Evolutionary conservation across 2,329 filamentous ascomycete species (phyloP).

Genomic region (Ascochyta fabae): DNA sequence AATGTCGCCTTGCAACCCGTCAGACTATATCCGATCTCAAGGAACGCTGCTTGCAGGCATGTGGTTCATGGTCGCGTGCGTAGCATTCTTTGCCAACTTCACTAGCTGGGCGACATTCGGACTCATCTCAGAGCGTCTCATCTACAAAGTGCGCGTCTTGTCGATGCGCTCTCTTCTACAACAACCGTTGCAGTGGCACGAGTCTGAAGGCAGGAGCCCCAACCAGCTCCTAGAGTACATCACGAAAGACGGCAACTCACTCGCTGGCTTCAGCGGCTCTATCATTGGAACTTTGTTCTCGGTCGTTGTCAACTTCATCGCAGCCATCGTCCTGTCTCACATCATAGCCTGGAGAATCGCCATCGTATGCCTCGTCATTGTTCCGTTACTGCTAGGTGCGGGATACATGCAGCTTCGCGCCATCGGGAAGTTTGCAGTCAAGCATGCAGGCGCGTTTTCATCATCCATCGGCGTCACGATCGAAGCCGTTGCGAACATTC

Average conservation of each 20-base stretch:
- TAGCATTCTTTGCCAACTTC: slow-evolving; percentile 68
- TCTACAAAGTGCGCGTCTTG: slow-evolving; percentile 68
- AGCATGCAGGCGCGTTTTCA: slow-evolving; percentile 59
- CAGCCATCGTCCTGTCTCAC: slow-evolving; percentile 71
- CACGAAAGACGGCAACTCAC: slow-evolving; percentile 70
- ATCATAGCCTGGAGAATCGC: slow-evolving; percentile 79
- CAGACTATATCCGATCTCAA: slow-evolving; percentile 55
- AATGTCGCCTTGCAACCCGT: slow-evolving; percentile 61
- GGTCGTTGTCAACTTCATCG: slow-evolving; percentile 71
- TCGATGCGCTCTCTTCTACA: slow-evolving; percentile 70
- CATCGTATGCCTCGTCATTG: slow-evolving; percentile 71
- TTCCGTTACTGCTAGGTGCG: slow-evolving; percentile 72
- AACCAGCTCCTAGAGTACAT: slow-evolving; percentile 70
- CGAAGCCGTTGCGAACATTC: slow-evolving; percentile 60
- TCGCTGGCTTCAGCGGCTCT: slow-evolving; percentile 73
- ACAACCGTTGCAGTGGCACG: slow-evolving; percentile 74
- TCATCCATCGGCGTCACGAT: slow-evolving; percentile 59
- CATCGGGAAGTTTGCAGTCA: slow-evolving; percentile 64
- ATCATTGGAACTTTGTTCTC: slow-evolving; percentile 74
- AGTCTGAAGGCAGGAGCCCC: slow-evolving; percentile 68
- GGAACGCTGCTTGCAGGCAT: slow-evolving; percentile 64
- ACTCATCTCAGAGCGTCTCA: slow-evolving; percentile 66
- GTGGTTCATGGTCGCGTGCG: slow-evolving; percentile 66
- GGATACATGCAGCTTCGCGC: slow-evolving; percentile 73
- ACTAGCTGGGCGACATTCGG: slow-evolving; percentile 66